Percentiles rank a stretch among this genome's conserved stretches.
Evolutionary conservation across 345 rosid genomes (phyloP).

Genomic region (Lumnitzera littorea): DNA sequence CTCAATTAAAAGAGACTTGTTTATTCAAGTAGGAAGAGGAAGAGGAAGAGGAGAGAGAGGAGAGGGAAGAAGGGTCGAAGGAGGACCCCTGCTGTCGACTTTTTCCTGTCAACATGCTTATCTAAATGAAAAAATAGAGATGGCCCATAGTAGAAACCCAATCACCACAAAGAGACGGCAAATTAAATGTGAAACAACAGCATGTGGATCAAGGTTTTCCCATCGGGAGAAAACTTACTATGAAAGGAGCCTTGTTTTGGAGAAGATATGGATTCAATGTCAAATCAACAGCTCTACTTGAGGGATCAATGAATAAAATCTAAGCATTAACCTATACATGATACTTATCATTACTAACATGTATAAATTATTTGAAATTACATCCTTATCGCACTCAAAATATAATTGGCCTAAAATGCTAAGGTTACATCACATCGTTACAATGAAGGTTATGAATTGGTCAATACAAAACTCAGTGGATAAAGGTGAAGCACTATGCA

Average conservation of each 20-base stretch:
- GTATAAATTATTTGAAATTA: not conserved
- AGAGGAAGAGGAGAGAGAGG: too few relatives aligned
- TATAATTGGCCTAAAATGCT: too few relatives aligned
- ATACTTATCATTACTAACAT: slow-evolving; percentile 6
- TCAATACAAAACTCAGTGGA: not conserved
- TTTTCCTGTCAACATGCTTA: too few relatives aligned
- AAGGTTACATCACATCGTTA: not conserved
- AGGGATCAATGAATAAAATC: slow-evolving; percentile 82
- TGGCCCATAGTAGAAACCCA: too few relatives aligned
- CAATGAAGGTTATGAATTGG: not conserved
- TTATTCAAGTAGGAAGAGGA: too few relatives aligned
- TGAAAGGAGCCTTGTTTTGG: slow-evolving; percentile 65
- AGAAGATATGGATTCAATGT: slow-evolving; percentile 82
- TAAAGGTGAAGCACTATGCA: too few relatives aligned
- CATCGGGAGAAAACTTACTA: slow-evolving; percentile 37
- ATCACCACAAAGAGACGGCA: not conserved
- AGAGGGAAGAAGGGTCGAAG: too few relatives aligned
- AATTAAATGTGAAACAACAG: slow-evolving; percentile 3
- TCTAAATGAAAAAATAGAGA: too few relatives aligned
- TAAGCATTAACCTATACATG: slow-evolving; percentile 76
- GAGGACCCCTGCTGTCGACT: too few relatives aligned
- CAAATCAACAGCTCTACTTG: slow-evolving; percentile 91
- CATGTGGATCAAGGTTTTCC: not conserved
- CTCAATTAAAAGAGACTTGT: too few relatives aligned
- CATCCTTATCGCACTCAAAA: not conserved